Evolutionary conservation across 2,329 filamentous ascomycete species (phyloP).

Genomic region (Claviceps sp.): DNA sequence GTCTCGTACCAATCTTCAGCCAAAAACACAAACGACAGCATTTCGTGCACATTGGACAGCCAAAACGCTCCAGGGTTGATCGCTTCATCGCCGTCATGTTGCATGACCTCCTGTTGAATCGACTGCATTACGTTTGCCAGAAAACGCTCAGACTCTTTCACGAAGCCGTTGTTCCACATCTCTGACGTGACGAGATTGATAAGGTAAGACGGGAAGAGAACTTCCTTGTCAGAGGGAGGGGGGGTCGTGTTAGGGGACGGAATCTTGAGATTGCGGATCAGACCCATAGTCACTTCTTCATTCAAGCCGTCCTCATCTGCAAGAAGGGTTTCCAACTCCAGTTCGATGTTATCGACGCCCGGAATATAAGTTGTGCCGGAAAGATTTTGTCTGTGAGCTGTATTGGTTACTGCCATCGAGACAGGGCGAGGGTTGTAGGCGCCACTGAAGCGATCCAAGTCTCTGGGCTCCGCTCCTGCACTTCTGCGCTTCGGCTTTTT

Average conservation of each 20-base stretch:
- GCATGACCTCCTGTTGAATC: slow-evolving; percentile 98
- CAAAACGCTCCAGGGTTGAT: slow-evolving; percentile 97
- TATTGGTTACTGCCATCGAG: slow-evolving; percentile 75
- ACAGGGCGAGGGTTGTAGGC: slow-evolving; percentile 91
- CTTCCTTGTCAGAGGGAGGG: slow-evolving; percentile 93
- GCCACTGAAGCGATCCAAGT: slow-evolving; percentile 78
- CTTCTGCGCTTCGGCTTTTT: slow-evolving; percentile 96
- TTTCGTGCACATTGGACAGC: slow-evolving; percentile 98
- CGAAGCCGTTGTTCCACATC: slow-evolving; percentile 99
- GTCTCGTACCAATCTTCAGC: slow-evolving; percentile 99
- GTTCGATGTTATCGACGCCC: slow-evolving; percentile 78
- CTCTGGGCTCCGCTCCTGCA: slow-evolving; percentile 72
- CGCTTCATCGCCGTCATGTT: slow-evolving; percentile 92
- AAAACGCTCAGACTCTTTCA: slow-evolving; percentile 98
- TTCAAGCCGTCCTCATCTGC: slow-evolving; percentile 93
- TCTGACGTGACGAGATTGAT: slow-evolving; percentile 98
- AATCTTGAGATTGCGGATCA: slow-evolving; percentile 95
- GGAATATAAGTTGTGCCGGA: slow-evolving; percentile 68
- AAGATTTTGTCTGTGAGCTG: slow-evolving; percentile 54
- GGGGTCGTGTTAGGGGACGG: slow-evolving; percentile 76
- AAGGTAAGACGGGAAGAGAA: slow-evolving; percentile 94
- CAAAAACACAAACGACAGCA: slow-evolving; percentile 98
- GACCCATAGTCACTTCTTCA: slow-evolving; percentile 89
- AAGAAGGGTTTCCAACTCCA: slow-evolving; percentile 84
- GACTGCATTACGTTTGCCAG: slow-evolving; percentile 99